Base-by-base conservation (phyloP, 306 rosid genomes). In the Delonix regia region DNA sequence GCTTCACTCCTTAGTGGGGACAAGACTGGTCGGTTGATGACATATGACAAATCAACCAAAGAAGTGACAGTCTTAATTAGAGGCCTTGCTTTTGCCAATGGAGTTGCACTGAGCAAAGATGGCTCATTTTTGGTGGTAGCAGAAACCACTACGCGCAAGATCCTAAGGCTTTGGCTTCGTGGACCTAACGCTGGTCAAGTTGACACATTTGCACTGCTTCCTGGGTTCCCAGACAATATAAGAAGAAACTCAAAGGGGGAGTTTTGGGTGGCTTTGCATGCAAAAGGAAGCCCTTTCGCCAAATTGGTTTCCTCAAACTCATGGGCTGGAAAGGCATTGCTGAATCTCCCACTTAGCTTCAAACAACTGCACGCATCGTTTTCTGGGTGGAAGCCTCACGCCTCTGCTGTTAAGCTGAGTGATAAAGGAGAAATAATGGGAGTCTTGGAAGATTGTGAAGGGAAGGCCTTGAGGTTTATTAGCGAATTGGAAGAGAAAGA, bases 401-500 rank as follows among this genome's bases (percentile, higher is more conserved):
- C 96, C 4, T 59, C 83, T 41, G 91, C 94, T 11, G 25, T 95
- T 7, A 92, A 78, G 84, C 73, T 95, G 25, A 90, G 97, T 67
- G 90, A 85, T 57, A 80, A 65, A 48, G 98, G 99, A 55, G 86
- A 86, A 51, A 27, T 89, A 59, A 76, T 92, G 76, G 89, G 87
- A 79, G 86, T 87, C 18, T 80, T 95, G 81, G 98, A 95, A 87
- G 98, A 95, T 78, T 61, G 76, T 78, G 96, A 89, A 52, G 98
- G 99, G 48, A 89, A 81, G 68, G 81, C 85, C 16, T 41, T 92
- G 48, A 95, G 79, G 85, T 89, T 88, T 80, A 80, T 91, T 28
- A 92, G 98, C 56, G 98, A 95, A 86, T 87, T 93, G 74, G 98
- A 89, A 81, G 99, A 93, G 88, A 92, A 51, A 77, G 97, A 92